Base-by-base conservation (phyloP, 2,329 filamentous ascomycete species). In the Penicillium vulpinum region DNA sequence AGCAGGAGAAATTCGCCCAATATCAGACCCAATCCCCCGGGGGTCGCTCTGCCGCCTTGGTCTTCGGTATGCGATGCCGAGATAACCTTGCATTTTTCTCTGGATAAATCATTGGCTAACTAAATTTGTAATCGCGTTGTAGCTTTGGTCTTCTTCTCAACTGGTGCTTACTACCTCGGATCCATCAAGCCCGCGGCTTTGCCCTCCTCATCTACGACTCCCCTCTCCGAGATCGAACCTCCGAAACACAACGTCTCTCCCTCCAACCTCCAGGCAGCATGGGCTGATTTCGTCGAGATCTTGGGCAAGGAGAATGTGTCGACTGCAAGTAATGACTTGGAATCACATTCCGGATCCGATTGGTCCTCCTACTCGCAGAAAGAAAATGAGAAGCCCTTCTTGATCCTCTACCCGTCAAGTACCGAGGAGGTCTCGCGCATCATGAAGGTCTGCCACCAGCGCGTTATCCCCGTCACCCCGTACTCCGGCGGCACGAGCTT, bases 401-500 rank as follows among this genome's bases (percentile, higher is more conserved):
- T 91, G 71, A 81, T 97, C 50, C 83, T 96, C 39, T 93, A 87
- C 70, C 92, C 92, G 0, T 80, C 77, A 41, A 85, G 82, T 35
- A 97, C 92, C 1, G 88, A 92, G 62, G 88, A 97, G 66, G 91
- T 96, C 9, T 88, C 89, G n/a, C 80, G 82, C 61, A 85, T 97
- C 58, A 93, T 96, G 88, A 92, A 93, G 77, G 78, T 96, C 54
- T 96, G 92, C 77, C 90, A 96, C 73, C 75, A 80, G 68, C 82
- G 92, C 39, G 82, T 82, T 55, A 94, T 97, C 61, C 92, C 92
- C 5, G 91, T 96, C 24, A 92, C 90, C 4, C 88, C 88, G 3
- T 96, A 92, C 77, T 91, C 88, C 56, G 92, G 92, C 41, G 92
- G 92, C 33, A 96, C 92, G 8, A 92, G 89, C 67, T 79, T 97